These are phyloP conservation scores for Cyberlindnera maclurae DNA, from an alignment of 805 yeast genomes.

Conservation along the genomic window DNA sequence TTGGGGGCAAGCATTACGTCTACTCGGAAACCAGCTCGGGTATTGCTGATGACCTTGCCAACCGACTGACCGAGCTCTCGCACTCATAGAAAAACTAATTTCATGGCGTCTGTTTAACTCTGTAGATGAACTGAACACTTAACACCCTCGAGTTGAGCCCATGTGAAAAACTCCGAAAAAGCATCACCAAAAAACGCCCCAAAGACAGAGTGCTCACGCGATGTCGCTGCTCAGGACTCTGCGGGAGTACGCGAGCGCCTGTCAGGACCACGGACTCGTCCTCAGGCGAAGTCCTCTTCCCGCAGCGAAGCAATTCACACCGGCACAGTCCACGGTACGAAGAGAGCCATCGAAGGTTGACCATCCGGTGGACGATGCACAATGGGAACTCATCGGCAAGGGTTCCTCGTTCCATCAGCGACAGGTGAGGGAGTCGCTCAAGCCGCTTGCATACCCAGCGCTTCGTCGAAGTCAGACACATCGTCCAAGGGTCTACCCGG, in stretches of 20 bases:
- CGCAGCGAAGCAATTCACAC: no score
- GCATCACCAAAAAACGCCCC: neutral
- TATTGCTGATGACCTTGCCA: constrained; percentile 26
- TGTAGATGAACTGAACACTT: neutral
- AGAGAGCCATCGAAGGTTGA: no score
- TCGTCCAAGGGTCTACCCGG: constrained; percentile 5
- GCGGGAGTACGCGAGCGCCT: no score
- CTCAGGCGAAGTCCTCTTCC: no score
- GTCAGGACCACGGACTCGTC: no score
- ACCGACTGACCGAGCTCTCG: constrained; percentile 12
- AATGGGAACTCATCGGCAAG: constrained; percentile 19
- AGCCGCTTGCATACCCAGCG: constrained; percentile 21
- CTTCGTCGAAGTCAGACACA: constrained; percentile 21
- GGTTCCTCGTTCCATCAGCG: constrained; percentile 26
- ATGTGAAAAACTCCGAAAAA: no score
- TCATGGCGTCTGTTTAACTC: no score
- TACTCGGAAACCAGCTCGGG: constrained; percentile 29
- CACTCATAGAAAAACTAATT: no score
- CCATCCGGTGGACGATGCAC: neutral
- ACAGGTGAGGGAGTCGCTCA: constrained; percentile 22
- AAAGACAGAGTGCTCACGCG: no score
- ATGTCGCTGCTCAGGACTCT: no score
- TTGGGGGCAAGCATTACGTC: constrained; percentile 54
- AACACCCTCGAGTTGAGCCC: no score
- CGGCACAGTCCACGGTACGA: no score